Evolutionary conservation across 176 grass and related monocot species (phyloP), one percentile per base, ranked within the genome.

Genomic region (Elymus sibiricus): DNA sequence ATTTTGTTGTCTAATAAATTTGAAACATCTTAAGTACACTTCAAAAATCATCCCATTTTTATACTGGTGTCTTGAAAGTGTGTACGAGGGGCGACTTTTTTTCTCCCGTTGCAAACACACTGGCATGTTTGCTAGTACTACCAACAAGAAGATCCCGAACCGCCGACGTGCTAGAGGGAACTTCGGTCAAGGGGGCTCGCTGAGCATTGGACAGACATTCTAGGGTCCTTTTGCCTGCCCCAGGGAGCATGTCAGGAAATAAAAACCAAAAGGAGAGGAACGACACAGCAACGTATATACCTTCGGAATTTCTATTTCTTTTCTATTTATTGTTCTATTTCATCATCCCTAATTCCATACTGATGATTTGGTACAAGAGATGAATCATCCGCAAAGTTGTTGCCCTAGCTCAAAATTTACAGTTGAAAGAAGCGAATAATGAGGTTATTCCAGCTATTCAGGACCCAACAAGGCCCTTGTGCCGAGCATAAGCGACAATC

Each of bases 391-490:
- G 61, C 76, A 79, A n/a, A 76, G 65, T 88, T 83, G 58, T 40
- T 77, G 82, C 73, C 79, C 38, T 74, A 74, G 66, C 86, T 82
- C 83, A 89, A 84, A 46, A 89, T 82, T 79, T 88, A 85, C 78
- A 88, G 71, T 71, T 65, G 78, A 64, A 39, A n/a, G 25, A 81
- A 85, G 63, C 76, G 29, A 86, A 31, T 74, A 69, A 49, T 51
- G 65, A 14, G 22, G 73, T 79, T 88, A 81, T 88, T 88, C 59
- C 76, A 67, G 53, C 69, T 46, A 81, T 70, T 99, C 89, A 99
- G 24, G 97, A 99, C 66, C 97, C 97, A 71, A 99, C 89, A 26
- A 99, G 94, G n/a, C 97, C 97, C 91, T 99, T 99, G 82, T 93
- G 92, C 55, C 97, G 91, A 86, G 97, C 97, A 87, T 99, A 94